Evolutionary conservation across 768 basidiomycete genomes (phyloP), one percentile per base, ranked within the genome.

Genomic region (Daedaleopsis nitida): DNA sequence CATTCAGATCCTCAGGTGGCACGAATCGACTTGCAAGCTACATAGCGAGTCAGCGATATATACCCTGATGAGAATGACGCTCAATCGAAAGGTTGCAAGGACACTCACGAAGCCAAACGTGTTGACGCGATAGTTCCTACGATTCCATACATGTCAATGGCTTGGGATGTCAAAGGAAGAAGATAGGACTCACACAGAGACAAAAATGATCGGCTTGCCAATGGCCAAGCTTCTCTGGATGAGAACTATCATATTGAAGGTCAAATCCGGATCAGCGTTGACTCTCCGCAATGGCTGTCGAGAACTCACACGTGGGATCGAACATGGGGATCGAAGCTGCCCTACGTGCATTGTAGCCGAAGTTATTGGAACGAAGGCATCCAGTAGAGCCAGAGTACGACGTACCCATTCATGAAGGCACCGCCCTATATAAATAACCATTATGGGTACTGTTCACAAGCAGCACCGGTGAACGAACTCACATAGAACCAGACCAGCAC

Each of bases 31-130:
- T 85, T 1, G 85, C 73, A 27, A 86, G 73, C 80, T 83, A 39
- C 21, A 23, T 5, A 12, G 47, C 7, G 9, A 27, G 23, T 49
- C 47, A 49, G 23, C 9, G 13, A 13, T 7, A 23, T 17, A 0
- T 11, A 32, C 12, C 17, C 2, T 39, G 2, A 37, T n/a, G 42
- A 47, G 1, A 13, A 19, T n/a, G 27, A 32, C 27, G 27, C 4
- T n/a, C 4, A 32, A 7, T 32, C 27, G 7, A 3, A 32, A 32
- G 4, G 27, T 37, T 23, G n/a, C n/a, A 39, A 32, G n/a, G 5
- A 72, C n/a, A n/a, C 78, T 63, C 47, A 83, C 82, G 58, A 85
- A 86, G 52, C 84, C 84, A 62, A 84, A 85, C 0, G 81, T 81
- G 65, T 84, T 85, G 45, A 85, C 58, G 5, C 84, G 82, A 58